Evolutionary conservation across 306 rosid species (phyloP).

Genomic region (Arachis hypogaea): DNA sequence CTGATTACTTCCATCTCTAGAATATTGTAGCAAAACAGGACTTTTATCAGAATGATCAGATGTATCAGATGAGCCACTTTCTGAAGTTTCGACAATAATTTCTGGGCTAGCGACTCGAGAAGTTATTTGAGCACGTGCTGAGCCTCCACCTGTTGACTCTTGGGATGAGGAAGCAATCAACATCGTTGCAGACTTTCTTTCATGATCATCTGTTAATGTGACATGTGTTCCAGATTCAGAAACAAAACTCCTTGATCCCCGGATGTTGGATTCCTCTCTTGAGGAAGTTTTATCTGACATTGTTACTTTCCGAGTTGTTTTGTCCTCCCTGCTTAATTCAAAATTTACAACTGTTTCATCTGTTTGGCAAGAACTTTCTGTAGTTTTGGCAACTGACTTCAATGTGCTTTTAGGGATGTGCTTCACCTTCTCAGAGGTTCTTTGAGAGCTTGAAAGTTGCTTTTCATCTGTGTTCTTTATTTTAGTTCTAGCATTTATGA

Average conservation of each 20-base stretch:
- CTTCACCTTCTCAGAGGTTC: constrained; percentile 45
- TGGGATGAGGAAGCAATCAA: constrained; percentile 66
- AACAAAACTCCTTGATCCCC: constrained; percentile 46
- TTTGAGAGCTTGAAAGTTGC: constrained; percentile 46
- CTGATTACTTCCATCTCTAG: constrained; percentile 44
- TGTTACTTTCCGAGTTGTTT: constrained; percentile 30
- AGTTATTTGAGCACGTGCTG: constrained; percentile 38
- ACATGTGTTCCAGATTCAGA: constrained; percentile 44
- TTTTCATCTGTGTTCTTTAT: constrained; percentile 45
- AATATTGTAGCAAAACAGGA: constrained; percentile 45
- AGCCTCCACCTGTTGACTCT: constrained; percentile 45
- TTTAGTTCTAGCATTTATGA: constrained; percentile 49
- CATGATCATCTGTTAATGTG: constrained; percentile 45
- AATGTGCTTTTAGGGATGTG: constrained; percentile 47
- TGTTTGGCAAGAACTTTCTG: constrained; percentile 56
- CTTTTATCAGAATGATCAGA: constrained; percentile 43
- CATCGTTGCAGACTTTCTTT: constrained; percentile 49
- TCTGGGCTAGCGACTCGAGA: constrained; percentile 44
- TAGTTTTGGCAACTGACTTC: constrained; percentile 46
- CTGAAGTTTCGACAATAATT: constrained; percentile 52
- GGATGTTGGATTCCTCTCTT: constrained; percentile 47
- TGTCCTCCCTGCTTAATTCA: constrained; percentile 43
- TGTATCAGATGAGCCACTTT: constrained; percentile 55
- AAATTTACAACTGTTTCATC: constrained; percentile 50
- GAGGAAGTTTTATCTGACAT: constrained; percentile 37